Conservation (phyloP, 78 protist species). For the Dictyostelium purpureum region DNA sequence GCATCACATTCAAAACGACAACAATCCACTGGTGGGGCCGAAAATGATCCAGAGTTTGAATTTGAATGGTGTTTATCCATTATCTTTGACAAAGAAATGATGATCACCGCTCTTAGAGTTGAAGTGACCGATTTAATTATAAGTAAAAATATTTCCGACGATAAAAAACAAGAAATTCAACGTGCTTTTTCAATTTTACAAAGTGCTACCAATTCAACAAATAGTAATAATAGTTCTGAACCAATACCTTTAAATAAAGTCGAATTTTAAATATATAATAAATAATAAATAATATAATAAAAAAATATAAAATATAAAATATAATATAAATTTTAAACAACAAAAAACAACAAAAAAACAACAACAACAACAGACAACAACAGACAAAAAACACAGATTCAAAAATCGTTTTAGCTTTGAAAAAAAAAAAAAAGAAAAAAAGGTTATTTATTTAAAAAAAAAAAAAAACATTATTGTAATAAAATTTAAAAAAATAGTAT, state of each 20-base stretch:
- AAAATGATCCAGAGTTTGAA: conserved; percentile 71
- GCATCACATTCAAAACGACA: conserved; percentile 63
- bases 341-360: neutral
- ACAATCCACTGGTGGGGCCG: conserved; percentile 71
- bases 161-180: conserved; percentile 59
- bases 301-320: neutral
- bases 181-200: conserved; percentile 46
- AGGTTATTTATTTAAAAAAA: neutral
- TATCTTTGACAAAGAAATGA: conserved; percentile 41
- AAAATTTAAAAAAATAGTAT: neutral
- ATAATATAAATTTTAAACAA: neutral
- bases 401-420: neutral
- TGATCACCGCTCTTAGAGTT: conserved; percentile 1
- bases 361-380: neutral
- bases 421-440: neutral
- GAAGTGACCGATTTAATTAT: conserved; percentile 68
- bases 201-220: conserved; percentile 29
- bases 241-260: conserved; percentile 64
- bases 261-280: neutral
- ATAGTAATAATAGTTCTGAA: conserved; percentile 3
- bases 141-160: conserved; percentile 22
- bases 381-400: neutral
- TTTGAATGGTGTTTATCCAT: conserved; percentile 63
- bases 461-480: neutral
- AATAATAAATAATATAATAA: neutral